Evolutionary conservation across 75 land plant species (phyloP).

Genomic region (Azolla pinnata): DNA sequence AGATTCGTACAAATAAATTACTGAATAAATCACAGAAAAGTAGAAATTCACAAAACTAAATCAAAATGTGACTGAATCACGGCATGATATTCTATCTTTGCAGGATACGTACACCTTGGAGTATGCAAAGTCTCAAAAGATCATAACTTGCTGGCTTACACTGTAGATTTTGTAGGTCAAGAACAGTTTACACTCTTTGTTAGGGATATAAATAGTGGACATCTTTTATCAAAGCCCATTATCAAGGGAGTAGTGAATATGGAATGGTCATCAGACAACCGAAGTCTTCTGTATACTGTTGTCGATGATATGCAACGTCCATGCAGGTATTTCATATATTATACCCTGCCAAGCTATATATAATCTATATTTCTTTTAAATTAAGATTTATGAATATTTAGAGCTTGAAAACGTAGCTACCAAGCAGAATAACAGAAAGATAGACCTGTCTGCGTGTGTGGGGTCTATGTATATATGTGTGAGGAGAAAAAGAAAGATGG

Average conservation of each 20-base stretch:
- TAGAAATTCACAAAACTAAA: not conserved
- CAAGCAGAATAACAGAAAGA: too few species aligned
- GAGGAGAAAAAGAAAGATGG: too few species aligned
- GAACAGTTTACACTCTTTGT: constrained; percentile 65
- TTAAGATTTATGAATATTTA: too few species aligned
- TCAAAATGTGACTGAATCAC: not conserved
- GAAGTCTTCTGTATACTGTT: constrained; percentile 52
- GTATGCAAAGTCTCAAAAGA: constrained; percentile 76
- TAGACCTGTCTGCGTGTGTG: too few species aligned
- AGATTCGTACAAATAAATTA: too few species aligned
- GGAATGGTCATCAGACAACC: constrained; percentile 67
- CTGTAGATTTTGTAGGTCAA: constrained; percentile 58
- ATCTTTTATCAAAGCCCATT: constrained; percentile 19
- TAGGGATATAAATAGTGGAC: constrained; percentile 54
- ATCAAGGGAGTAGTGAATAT: constrained; percentile 75
- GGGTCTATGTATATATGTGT: too few species aligned
- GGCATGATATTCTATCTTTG: constrained; percentile 6
- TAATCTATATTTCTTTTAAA: too few species aligned
- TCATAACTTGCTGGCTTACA: constrained; percentile 80
- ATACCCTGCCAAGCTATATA: too few species aligned
- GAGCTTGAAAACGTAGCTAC: too few species aligned
- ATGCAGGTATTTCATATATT: constrained; percentile 69
- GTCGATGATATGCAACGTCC: constrained; percentile 59
- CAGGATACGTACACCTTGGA: constrained; percentile 94
- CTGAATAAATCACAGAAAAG: too few species aligned